These are phyloP conservation scores for carrot (Daucus carota) DNA, from an alignment of 129 eudicot species.

Conservation along the genomic window DH1_v3.0 NC_030386.2:32616001-32616500, in stretches of 20 bases:
- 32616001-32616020: too few relatives aligned
- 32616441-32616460: not conserved
- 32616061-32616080: not conserved
- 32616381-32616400: conserved; percentile 15
- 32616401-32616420: conserved; percentile 32
- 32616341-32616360: conserved; percentile 13
- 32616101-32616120: conserved; percentile 46
- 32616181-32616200: conserved; percentile 50
- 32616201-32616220: conserved; percentile 11
- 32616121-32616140: conserved; percentile 49
- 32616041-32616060: too few relatives aligned
- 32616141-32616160: conserved; percentile 47
- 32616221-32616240: not conserved
- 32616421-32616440: not conserved
- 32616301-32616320: conserved; percentile 50
- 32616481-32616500: not conserved
- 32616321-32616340: conserved; percentile 57
- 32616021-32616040: too few relatives aligned
- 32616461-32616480: not conserved
- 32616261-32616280: conserved; percentile 9
- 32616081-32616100: not conserved
- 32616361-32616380: conserved; percentile 20
- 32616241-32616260: not conserved
- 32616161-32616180: conserved; percentile 38
- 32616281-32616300: not conserved